Evolutionary conservation across 768 basidiomycete species (phyloP).

Genomic region (Megacollybia marginata): DNA sequence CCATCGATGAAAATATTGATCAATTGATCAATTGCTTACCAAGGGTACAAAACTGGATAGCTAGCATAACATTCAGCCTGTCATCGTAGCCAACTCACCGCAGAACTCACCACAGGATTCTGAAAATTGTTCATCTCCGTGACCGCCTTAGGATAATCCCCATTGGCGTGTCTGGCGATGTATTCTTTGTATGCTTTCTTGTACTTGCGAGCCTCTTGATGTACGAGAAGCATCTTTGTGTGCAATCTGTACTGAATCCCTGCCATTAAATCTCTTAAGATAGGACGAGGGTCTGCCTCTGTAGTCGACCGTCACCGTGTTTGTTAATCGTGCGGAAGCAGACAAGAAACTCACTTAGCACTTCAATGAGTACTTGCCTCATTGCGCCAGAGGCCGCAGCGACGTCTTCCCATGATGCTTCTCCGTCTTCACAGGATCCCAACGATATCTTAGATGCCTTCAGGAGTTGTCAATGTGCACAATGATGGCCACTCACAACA

Average conservation of each 20-base stretch:
- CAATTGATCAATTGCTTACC: too few species aligned
- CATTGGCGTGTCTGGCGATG: not conserved
- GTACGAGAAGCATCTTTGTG: not conserved
- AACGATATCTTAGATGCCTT: slow-evolving; percentile 7
- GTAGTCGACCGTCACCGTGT: not conserved
- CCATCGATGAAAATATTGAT: too few species aligned
- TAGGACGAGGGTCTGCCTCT: not conserved
- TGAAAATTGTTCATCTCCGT: not conserved
- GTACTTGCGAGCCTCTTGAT: not conserved
- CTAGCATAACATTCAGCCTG: too few species aligned
- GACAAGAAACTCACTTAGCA: not conserved
- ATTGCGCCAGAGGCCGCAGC: slow-evolving; percentile 4
- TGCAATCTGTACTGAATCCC: not conserved
- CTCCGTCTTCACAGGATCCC: slow-evolving; percentile 12
- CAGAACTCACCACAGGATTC: not conserved
- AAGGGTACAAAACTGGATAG: too few species aligned
- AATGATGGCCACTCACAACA: too few species aligned
- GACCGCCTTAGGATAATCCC: not conserved
- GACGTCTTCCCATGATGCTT: slow-evolving; percentile 8
- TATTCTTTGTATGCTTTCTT: not conserved
- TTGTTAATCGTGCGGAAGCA: not conserved
- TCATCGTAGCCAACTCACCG: too few species aligned
- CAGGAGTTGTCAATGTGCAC: too few species aligned
- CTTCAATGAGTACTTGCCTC: slow-evolving; percentile 4
- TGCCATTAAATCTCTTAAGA: not conserved